Conservation (phyloP, 768 basidiomycete species). For the Mycena sanguinolenta region DNA sequence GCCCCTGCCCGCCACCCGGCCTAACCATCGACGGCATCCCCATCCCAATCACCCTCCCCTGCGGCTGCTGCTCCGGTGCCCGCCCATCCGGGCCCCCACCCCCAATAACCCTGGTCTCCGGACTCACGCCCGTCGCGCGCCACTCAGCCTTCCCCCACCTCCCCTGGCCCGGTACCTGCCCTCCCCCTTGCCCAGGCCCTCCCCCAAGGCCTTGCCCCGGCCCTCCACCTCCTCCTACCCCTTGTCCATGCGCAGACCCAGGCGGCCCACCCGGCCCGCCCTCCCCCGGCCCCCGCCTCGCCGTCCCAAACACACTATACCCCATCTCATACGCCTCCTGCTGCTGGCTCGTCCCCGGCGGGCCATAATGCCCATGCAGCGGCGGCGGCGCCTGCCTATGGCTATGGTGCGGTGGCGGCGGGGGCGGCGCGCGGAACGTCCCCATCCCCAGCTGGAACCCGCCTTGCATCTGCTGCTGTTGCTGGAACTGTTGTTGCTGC, state of each 20-base stretch:
- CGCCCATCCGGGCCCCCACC: constrained; percentile 15
- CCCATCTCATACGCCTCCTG: constrained; percentile 40
- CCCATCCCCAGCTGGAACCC: constrained; percentile 26
- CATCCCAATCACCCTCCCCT: constrained; percentile 40
- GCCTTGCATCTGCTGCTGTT: constrained; percentile 24
- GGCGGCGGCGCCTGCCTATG: constrained; percentile 39
- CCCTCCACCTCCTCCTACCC: no score
- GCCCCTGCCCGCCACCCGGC: constrained; percentile 40
- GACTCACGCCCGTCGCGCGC: constrained; percentile 40
- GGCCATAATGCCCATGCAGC: constrained; percentile 33
- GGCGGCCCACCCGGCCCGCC: constrained; percentile 37
- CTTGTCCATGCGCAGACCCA: no score
- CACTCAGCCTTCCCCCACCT: constrained; percentile 47
- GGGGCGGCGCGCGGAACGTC: constrained; percentile 26
- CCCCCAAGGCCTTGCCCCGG: no score
- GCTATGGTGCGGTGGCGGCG: no score
- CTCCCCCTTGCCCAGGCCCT: no score
- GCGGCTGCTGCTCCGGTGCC: constrained; percentile 35
- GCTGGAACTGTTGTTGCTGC: constrained; percentile 18
- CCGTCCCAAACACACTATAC: constrained; percentile 35
- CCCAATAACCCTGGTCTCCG: constrained; percentile 26
- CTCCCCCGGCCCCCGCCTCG: constrained; percentile 33
- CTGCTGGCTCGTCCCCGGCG: constrained; percentile 21
- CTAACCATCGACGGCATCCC: constrained; percentile 47
- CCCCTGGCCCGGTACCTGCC: no score